Evolutionary conservation across 202 grass and related monocot genomes (phyloP), one percentile per base, ranked within the genome.

Genomic region (Cymbopogon flexuosus): DNA sequence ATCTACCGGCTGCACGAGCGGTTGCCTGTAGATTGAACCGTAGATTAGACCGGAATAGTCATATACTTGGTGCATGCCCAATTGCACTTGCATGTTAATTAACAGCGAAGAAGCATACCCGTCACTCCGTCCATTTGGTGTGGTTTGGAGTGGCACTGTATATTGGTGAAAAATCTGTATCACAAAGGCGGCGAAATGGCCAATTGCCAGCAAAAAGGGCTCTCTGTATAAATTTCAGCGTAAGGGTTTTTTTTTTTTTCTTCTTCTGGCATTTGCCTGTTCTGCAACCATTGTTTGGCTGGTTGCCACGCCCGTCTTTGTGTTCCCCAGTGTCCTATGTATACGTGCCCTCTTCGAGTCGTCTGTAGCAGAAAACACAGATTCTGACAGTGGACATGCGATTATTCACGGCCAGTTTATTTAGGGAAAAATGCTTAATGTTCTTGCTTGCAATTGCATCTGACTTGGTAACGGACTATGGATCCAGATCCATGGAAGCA

Each of bases 1-100:
- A 83, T 99, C n/a, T 93, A 96, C 62, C 84, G 73, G 11, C 76
- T 99, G 11, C 93, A 96, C 51, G 90, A 88, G 64, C 83, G 83
- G 59, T 37, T 86, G 6, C 84, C 84, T 12, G 41, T 52, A 83
- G 62, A 86, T 57, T 58, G 24, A 35, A n/a, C 43, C 8, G 21
- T 54, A 70, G 84, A 90, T 70, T 90, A 89, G 62, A 27, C 24
- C 16, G 12, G 57, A 62, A 45, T 63, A 64, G 54, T 41, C 15
- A 15, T 24, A 29, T 37, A 61, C 46, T 62, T 78, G 40, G 49
- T 49, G 54, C 19, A 58, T 10, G 19, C 54, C 54, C 23, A 10
- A 42, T 29, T 27, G 35, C 21, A 13, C 36, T 61, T 51, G 27
- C 19, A 69, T 62, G 35, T 34, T 31, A 67, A 41, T 45, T 62